These are phyloP conservation scores for Bruguiera sexangula DNA, from an alignment of 345 rosid species.

Conservation along the genomic window DNA sequence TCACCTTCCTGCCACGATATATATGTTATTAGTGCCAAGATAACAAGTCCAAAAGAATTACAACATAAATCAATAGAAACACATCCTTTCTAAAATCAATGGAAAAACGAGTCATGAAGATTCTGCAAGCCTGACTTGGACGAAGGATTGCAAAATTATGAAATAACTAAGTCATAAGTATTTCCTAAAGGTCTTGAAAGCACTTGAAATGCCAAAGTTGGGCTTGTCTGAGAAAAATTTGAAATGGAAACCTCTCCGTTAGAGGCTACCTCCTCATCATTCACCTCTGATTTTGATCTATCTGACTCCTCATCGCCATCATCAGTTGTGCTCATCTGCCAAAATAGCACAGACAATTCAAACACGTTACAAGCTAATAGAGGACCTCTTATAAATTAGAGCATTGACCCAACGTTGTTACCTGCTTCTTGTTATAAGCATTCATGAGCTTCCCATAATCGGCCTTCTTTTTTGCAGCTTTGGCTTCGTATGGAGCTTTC, in stretches of 20 bases:
- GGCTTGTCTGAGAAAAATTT: too few relatives aligned
- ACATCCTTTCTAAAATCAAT: background rate
- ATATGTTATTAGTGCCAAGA: background rate
- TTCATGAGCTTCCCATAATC: conserved; percentile 80
- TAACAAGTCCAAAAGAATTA: too few relatives aligned
- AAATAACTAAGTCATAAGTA: too few relatives aligned
- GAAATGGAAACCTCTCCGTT: conserved; percentile 21
- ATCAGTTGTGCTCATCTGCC: conserved; percentile 23
- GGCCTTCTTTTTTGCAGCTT: conserved; percentile 68
- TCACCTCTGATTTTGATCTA: conserved; percentile 27
- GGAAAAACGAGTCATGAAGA: background rate
- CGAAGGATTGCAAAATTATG: too few relatives aligned
- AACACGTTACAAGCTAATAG: background rate
- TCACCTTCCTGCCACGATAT: background rate
- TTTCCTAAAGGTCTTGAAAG: background rate
- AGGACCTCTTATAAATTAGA: background rate
- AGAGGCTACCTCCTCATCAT: conserved; percentile 30
- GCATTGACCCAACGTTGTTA: conserved; percentile 16
- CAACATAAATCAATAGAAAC: background rate
- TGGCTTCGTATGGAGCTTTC: conserved; percentile 82
- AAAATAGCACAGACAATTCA: background rate
- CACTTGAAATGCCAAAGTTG: background rate
- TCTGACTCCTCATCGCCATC: conserved; percentile 19
- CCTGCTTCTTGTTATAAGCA: conserved; percentile 80
- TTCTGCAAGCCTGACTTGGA: background rate